phyloP scores from a whole-genome alignment of 371 early-diverging fungal genomes.

The Mortierella sp. region DNA sequence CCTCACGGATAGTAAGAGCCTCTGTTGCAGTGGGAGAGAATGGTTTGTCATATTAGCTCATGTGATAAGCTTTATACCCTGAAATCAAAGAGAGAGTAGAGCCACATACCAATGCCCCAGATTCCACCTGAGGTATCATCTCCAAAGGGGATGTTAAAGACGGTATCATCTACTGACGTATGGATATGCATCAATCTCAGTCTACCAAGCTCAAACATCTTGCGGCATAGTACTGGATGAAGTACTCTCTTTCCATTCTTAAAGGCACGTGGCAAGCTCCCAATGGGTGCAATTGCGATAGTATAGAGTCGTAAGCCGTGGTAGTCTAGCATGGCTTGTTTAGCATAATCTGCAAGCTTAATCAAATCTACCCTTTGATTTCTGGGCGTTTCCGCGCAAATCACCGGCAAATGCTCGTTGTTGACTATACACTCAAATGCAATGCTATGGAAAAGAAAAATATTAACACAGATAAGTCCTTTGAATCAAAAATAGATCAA shows the following conservation, averaged over 20 bases:
- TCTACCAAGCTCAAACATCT: constrained; percentile 74
- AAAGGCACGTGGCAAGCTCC: constrained; percentile 74
- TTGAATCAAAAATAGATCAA: not conserved
- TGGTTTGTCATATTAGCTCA: constrained; percentile 6
- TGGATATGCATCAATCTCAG: constrained; percentile 62
- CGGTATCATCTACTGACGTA: constrained; percentile 66
- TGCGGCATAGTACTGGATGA: constrained; percentile 74
- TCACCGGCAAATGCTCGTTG: constrained; percentile 77
- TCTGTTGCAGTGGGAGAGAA: constrained; percentile 15
- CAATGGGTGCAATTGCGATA: constrained; percentile 67
- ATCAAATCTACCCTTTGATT: constrained; percentile 61
- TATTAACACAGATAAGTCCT: not conserved
- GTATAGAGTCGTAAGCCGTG: constrained; percentile 77
- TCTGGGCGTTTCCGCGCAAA: constrained; percentile 74
- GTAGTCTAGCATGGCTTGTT: constrained; percentile 60
- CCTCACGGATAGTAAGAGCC: constrained; percentile 55
- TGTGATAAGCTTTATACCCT: not conserved
- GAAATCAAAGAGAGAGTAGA: not conserved
- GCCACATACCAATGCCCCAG: constrained; percentile 60
- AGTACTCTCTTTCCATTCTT: constrained; percentile 78
- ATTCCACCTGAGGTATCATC: constrained; percentile 60
- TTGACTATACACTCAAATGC: constrained; percentile 76
- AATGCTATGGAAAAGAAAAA: constrained; percentile 52
- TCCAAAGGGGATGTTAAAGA: constrained; percentile 64
- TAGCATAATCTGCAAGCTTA: constrained; percentile 65